phyloP scores from a whole-genome alignment of 208 protist species.

The Acanthamoeba castellanii region DNA sequence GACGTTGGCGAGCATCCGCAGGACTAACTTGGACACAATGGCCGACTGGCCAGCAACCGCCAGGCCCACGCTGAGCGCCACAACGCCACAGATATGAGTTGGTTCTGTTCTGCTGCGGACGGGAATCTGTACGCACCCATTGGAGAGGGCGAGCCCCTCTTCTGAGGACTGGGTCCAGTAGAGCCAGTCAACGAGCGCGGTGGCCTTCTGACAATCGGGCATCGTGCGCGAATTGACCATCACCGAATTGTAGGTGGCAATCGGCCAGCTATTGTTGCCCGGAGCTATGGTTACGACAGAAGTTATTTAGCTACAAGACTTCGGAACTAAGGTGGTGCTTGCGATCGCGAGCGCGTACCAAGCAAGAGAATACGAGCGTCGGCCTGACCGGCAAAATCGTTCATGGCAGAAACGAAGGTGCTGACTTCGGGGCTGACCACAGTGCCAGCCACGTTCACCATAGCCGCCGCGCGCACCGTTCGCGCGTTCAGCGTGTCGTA shows the following conservation, averaged over 20 bases:
- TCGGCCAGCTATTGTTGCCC: neutral
- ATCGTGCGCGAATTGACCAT: neutral
- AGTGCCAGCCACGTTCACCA: slow-evolving; percentile 62
- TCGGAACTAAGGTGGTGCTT: too few species aligned
- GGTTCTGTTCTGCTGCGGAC: too few species aligned
- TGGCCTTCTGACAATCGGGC: slow-evolving; percentile 1
- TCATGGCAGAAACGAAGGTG: neutral
- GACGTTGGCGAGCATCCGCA: neutral
- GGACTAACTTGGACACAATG: too few species aligned
- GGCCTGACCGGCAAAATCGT: slow-evolving; percentile 6
- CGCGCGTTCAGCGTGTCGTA: slow-evolving; percentile 12
- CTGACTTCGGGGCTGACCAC: neutral
- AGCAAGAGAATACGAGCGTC: neutral
- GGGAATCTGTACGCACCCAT: neutral
- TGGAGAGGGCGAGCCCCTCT: neutral
- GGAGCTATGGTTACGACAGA: too few species aligned
- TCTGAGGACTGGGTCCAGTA: slow-evolving; percentile 2
- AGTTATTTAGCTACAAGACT: too few species aligned
- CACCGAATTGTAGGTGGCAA: neutral
- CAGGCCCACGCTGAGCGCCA: neutral
- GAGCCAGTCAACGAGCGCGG: neutral
- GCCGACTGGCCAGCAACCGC: neutral
- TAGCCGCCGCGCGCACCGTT: neutral
- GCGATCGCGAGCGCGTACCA: neutral
- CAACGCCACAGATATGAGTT: too few species aligned